phyloP scores from a whole-genome alignment of 1,284 basidiomycete species.

The Moesziomyces sp. region DNA sequence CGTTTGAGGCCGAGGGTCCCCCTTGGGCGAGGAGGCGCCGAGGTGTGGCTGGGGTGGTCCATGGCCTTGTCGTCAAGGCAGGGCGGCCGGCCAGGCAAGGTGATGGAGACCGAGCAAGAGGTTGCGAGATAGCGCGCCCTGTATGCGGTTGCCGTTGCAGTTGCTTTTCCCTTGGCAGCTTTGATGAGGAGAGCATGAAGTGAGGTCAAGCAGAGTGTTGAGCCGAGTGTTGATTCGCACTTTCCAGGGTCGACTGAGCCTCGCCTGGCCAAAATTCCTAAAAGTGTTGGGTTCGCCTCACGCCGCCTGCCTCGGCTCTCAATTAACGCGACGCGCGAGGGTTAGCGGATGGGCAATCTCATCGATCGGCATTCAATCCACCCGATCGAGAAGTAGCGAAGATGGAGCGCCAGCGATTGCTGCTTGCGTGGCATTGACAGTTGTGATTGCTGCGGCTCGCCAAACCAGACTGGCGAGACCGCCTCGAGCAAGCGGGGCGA shows the following conservation, averaged over 20 bases:
- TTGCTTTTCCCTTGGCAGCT: neutral
- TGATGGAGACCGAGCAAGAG: too few relatives aligned
- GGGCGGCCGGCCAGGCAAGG: too few relatives aligned
- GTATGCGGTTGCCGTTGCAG: neutral
- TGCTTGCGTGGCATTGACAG: too few relatives aligned
- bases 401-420: too few relatives aligned
- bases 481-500: slow-evolving; percentile 1
- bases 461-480: too few relatives aligned
- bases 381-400: too few relatives aligned
- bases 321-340: slow-evolving; percentile 23
- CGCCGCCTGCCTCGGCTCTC: slow-evolving; percentile 10
- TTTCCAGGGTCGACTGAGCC: neutral
- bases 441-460: too few relatives aligned
- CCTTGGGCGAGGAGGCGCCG: slow-evolving; percentile 24
- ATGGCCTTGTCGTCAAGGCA: slow-evolving; percentile 2
- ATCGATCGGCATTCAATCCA: slow-evolving; percentile 1
- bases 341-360: neutral
- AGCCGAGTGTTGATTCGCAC: neutral
- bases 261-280: neutral
- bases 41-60: slow-evolving; percentile 3
- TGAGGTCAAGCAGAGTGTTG: neutral
- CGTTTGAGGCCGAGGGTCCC: slow-evolving; percentile 36
- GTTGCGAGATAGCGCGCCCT: too few relatives aligned
- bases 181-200: too few relatives aligned
- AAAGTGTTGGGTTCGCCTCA: slow-evolving; percentile 3